Percentiles rank a stretch among this genome's conserved stretches.
phyloP scores from a whole-genome alignment of 768 basidiomycete species.

The Dentipellis sp. region DNA sequence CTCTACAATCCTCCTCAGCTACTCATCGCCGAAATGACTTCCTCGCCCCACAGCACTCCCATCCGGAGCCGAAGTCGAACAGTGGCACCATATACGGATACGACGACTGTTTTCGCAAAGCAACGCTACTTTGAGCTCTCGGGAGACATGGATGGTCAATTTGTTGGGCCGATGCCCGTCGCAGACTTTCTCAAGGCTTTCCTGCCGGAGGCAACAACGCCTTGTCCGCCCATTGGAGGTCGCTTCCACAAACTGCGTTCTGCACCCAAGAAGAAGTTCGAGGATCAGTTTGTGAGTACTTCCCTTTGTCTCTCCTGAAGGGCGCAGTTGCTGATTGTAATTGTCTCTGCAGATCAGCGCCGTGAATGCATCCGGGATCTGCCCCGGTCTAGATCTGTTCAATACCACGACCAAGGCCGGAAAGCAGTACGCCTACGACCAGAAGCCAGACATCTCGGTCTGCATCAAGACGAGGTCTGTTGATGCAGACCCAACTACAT shows the following conservation, averaged over 20 bases:
- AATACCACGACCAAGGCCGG: neutral
- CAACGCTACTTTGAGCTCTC: neutral
- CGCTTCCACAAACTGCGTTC: neutral
- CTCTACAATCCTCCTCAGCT: too few relatives aligned
- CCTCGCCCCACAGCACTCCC: too few relatives aligned
- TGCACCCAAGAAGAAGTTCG: neutral
- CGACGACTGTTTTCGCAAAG: too few relatives aligned
- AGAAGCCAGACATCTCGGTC: neutral
- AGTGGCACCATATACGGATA: too few relatives aligned
- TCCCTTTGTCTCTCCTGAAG: neutral
- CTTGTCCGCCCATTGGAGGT: too few relatives aligned
- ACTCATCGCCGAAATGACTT: too few relatives aligned
- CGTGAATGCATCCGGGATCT: neutral
- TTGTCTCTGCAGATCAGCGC: neutral
- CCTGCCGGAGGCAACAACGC: neutral
- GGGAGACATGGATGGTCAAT: slow-evolving; percentile 40
- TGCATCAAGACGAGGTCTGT: neutral
- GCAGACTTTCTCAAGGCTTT: neutral
- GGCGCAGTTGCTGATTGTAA: too few relatives aligned
- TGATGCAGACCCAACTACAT: too few relatives aligned
- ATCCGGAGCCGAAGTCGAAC: too few relatives aligned
- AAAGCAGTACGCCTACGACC: neutral
- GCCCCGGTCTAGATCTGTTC: neutral
- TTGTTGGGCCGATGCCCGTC: neutral
- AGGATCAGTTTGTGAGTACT: neutral